Evolutionary conservation across 768 basidiomycete species (phyloP), one percentile per base, ranked within the genome.

Genomic region (Pisolithus tinctorius): DNA sequence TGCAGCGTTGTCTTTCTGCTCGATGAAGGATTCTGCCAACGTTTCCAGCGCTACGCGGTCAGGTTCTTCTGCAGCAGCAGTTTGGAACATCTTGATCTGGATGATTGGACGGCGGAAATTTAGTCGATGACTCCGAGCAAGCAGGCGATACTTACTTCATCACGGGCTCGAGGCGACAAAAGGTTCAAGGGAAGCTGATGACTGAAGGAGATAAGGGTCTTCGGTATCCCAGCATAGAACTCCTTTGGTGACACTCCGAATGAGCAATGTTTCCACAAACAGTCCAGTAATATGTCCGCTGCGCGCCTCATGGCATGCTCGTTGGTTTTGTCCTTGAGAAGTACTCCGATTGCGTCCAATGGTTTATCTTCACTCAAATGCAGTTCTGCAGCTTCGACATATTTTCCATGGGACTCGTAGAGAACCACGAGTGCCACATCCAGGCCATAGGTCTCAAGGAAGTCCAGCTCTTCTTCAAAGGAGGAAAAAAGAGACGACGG

Each of bases 381-480:
- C 16, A 82, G 58, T 20, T 77, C 69, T 1, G 80, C 81, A 0
- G 83, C 83, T 31, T 83, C 78, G 1, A 55, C 48, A 41, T 64
- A 71, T 53, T 71, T 69, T 13, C 71, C 74, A 10, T 74, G 67
- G 4, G 65, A 62, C 27, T 71, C 69, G 11, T 83, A 66, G 6
- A 84, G 56, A 0, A 64, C 61, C 0, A 76, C 75, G 6, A 71
- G 78, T 7, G 78, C 74, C 13, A 71, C 52, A 55, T 81, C 77
- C 6, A 86, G 63, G 31, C 75, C 76, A 41, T 73, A 72, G 4
- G 79, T 73, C 48, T 82, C 76, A 16, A 82, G 69, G 52, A 80
- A 87, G 37, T 76, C 74, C n/a, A 83, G 54, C 17, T 71, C 71
- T 20, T 82, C 79, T 23, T 85, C 77, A 1, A 71, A 63, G 0